These are phyloP conservation scores for Alloteropsis semialata DNA, from an alignment of 176 grass and related monocot species.

Conservation along the genomic window DNA sequence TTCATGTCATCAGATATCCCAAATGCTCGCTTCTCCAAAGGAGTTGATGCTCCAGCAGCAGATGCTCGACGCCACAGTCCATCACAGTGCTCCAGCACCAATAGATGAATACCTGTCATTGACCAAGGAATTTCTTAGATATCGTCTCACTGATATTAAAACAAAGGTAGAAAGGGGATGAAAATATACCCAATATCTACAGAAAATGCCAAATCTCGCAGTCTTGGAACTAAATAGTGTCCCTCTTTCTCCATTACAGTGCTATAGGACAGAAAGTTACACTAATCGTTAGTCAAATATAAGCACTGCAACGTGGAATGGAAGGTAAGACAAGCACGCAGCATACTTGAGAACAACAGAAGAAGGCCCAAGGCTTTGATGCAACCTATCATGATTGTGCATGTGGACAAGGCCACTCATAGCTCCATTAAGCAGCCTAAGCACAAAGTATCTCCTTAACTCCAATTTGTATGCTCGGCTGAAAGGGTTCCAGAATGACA, in stretches of 20 bases:
- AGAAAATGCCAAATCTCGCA: slow-evolving; percentile 89
- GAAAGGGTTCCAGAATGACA: slow-evolving; percentile 56
- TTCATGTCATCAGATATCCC: slow-evolving; percentile 96
- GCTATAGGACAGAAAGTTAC: slow-evolving; percentile 46
- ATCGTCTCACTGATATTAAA: background rate
- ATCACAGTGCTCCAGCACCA: slow-evolving; percentile 49
- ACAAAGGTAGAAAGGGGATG: slow-evolving; percentile 1
- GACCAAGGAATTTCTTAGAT: background rate
- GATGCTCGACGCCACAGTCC: slow-evolving; percentile 78
- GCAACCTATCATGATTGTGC: slow-evolving; percentile 83
- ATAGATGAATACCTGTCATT: slow-evolving; percentile 59
- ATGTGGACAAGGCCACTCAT: slow-evolving; percentile 75
- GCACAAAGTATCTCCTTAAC: slow-evolving; percentile 72
- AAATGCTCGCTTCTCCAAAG: slow-evolving; percentile 86
- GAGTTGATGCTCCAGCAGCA: slow-evolving; percentile 74
- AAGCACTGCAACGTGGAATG: background rate
- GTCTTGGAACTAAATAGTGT: slow-evolving; percentile 55
- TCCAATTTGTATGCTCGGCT: slow-evolving; percentile 64
- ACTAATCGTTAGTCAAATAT: slow-evolving; percentile 9
- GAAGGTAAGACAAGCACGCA: slow-evolving; percentile 12
- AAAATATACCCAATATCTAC: slow-evolving; percentile 76
- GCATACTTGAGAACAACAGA: slow-evolving; percentile 85
- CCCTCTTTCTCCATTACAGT: slow-evolving; percentile 68
- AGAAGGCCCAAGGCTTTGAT: slow-evolving; percentile 93
- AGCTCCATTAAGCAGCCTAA: slow-evolving; percentile 86